A percentile compares a stretch with the other conserved stretches of the same genome.
These are phyloP conservation scores for Pseudonectria foliicola DNA, from an alignment of 2,329 filamentous ascomycete genomes.

Conservation along the genomic window DNA sequence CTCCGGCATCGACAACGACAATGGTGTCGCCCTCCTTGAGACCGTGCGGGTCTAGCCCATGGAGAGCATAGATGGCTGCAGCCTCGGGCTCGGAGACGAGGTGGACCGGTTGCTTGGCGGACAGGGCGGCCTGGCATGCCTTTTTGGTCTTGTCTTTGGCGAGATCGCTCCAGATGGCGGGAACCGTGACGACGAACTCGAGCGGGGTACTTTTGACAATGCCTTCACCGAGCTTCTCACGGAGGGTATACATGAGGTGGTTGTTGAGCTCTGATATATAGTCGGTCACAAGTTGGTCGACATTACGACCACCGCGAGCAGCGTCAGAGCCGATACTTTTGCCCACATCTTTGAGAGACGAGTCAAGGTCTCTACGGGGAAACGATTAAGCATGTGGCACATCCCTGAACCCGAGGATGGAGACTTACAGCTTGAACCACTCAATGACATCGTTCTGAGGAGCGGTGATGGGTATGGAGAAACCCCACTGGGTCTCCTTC, in stretches of 20 bases:
- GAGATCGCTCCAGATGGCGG: conserved; percentile 48
- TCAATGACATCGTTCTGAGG: conserved; percentile 32
- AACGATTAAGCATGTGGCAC: background rate
- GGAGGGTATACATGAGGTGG: conserved; percentile 37
- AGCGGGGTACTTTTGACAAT: conserved; percentile 35
- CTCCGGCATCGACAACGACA: conserved; percentile 45
- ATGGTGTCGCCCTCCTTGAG: conserved; percentile 38
- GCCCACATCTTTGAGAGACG: conserved; percentile 27
- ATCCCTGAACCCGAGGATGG: background rate
- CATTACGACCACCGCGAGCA: conserved; percentile 25
- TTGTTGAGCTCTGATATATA: conserved; percentile 38
- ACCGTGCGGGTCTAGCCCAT: conserved; percentile 31
- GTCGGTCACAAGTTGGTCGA: conserved; percentile 37
- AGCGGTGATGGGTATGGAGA: conserved; percentile 33
- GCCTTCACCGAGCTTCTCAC: conserved; percentile 33
- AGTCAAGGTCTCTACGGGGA: conserved; percentile 28
- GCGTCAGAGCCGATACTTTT: conserved; percentile 20
- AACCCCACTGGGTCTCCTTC: conserved; percentile 37
- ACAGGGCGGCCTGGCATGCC: conserved; percentile 32
- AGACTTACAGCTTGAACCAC: conserved; percentile 43
- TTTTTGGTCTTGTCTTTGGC: conserved; percentile 42
- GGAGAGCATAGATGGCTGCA: conserved; percentile 39
- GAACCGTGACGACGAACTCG: conserved; percentile 47
- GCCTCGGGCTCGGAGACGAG: conserved; percentile 44
- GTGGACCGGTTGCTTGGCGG: conserved; percentile 26